Base-by-base conservation (phyloP, 2,329 filamentous ascomycete genomes). In the Nigrograna mackinnonii region DNA sequence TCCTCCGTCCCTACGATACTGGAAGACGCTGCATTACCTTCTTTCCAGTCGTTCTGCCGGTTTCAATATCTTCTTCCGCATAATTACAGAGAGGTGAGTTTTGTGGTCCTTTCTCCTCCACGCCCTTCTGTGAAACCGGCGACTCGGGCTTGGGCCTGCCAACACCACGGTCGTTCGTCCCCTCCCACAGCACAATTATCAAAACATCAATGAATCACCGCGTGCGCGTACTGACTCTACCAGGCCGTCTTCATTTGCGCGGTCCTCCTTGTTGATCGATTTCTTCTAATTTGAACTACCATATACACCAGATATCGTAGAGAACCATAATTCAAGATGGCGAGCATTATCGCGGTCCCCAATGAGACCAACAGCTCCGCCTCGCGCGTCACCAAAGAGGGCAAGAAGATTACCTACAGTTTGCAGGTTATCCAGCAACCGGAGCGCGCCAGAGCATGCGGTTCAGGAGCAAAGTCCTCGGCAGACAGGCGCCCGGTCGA, bases 381-480 rank as follows among this genome's bases (percentile, higher is more conserved):
- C 45, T 72, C 70, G 47, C 78, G 86, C 37, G 75, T 80, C 39
- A 95, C 89, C 31, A 84, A 83, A 57, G 85, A 87, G 57, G 89
- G 89, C 49, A 84, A 88, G 55, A 83, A 78, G 50, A 80, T 96
- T 54, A 89, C 83, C 63, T 97, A 97, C 70, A 78, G 81, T 52
- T 76, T 97, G 68, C 84, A 82, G 46, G 91, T 97, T 42, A 85
- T 96, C 58, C 94, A 99, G 72, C 90, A 97, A 68, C 94, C 94
- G 16, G 87, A 95, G 73, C 88, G 91, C 60, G 92, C 94, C 37
- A 83, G 94, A 76, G 94, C 94, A 41, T 99, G 94, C 69, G 94
- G 94, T 61, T 91, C 91, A 41, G 94, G 94, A 46, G 90, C 90
- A 40, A 97, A 97, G 75, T 95, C 87, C 32, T 89, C 87, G 46